Base-by-base conservation (phyloP, 2,329 filamentous ascomycete species). In the Cercospora berteroae region DNA sequence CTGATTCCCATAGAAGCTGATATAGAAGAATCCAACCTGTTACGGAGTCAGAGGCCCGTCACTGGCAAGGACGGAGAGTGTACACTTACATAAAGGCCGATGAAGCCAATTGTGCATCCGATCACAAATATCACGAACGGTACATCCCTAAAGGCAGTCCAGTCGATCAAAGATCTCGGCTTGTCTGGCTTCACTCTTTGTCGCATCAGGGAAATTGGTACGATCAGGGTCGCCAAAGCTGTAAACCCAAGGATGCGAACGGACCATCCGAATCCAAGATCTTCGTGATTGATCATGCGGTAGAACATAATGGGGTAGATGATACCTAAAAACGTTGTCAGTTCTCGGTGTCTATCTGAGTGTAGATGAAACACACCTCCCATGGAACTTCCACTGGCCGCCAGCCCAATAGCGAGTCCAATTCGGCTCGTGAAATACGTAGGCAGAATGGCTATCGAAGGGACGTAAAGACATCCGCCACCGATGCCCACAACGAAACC, bases 401-500 rank as follows among this genome's bases (percentile, higher is more conserved):
- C 81, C 20, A 84, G 65, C 6, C 83, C 83, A 36, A 83, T 80
- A 0, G 80, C 82, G 0, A 79, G 75, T 5, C 81, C 83, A 25
- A 84, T 77, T 20, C 75, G 78, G 1, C 77, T 81, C 29, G 73
- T 79, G 73, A 84, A 85, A 71, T 84, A 85, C 0, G 82, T 83
- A 5, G 78, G 78, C 16, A 84, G 70, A 62, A 84, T 83, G 4
- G 82, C 81, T 1, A 84, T 79, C 16, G 76, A 79, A 1, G 82
- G 81, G 1, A 83, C 76, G 63, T 82, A 84, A 2, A 83, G 72
- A 48, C 67, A 71, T 2, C 82, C 83, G 0, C 78, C 77, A 23
- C 83, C 83, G 12, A 83, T 76, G 25, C 83, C 82, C 57, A 83
- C 80, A 71, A 81, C 82, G 60, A 85, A 77, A 0, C 79, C 83